phyloP scores from a whole-genome alignment of 2,329 filamentous ascomycete genomes.

The Daldinia eschscholtzii region DNA sequence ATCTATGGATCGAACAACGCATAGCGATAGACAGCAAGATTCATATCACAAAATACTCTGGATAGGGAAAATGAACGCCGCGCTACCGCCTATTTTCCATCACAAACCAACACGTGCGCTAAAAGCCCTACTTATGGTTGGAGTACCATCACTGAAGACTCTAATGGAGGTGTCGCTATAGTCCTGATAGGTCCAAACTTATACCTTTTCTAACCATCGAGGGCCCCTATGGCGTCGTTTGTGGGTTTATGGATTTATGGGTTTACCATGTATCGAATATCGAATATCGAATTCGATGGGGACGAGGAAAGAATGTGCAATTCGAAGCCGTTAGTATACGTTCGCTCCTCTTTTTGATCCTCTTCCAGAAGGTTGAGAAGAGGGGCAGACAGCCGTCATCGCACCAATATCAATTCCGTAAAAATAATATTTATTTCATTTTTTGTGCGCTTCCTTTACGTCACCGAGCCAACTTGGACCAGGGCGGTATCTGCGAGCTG shows the following conservation, averaged over 20 bases:
- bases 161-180: constrained; percentile 40
- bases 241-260: constrained; percentile 17
- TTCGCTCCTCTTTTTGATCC: constrained; percentile 23
- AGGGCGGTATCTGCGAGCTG: constrained; percentile 41
- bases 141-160: constrained; percentile 25
- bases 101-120: constrained; percentile 41
- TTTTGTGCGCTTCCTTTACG: constrained; percentile 49
- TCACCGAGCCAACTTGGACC: constrained; percentile 39
- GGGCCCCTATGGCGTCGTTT: constrained; percentile 23
- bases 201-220: constrained; percentile 15
- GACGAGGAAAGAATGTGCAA: constrained; percentile 5
- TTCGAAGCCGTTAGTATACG: constrained; percentile 17
- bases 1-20: constrained; percentile 39
- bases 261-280: constrained; percentile 20
- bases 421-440: constrained; percentile 37
- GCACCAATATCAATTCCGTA: constrained; percentile 42
- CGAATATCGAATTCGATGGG: constrained; percentile 13
- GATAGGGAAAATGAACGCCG: constrained; percentile 31
- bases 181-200: constrained; percentile 35
- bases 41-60: constrained; percentile 30
- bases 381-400: constrained; percentile 42
- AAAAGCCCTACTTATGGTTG: constrained; percentile 30
- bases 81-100: constrained; percentile 32
- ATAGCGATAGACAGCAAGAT: constrained; percentile 40
- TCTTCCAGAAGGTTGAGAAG: constrained; percentile 26